These are phyloP conservation scores for Pythium plurisporium DNA, from an alignment of 352 stramenopile species.

Conservation along the genomic window DNA sequence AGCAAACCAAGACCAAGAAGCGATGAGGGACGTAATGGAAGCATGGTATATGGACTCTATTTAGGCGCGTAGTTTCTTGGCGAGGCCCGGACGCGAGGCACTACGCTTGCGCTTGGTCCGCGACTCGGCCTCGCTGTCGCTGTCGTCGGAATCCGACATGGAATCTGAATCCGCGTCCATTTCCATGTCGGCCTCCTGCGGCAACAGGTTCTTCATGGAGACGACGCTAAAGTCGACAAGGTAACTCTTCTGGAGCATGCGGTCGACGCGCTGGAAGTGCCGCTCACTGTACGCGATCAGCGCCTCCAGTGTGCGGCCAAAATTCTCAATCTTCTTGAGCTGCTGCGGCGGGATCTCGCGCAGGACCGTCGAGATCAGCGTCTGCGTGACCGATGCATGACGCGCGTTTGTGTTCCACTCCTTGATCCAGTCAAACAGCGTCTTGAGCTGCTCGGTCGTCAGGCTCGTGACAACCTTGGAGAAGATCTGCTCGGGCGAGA, in stretches of 20 bases:
- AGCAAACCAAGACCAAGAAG: not conserved
- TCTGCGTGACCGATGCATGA: conserved; percentile 92
- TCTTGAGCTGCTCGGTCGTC: conserved; percentile 75
- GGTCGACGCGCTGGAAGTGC: conserved; percentile 96
- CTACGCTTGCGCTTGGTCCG: conserved; percentile 14
- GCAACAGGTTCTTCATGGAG: conserved; percentile 83
- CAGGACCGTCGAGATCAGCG: conserved; percentile 90
- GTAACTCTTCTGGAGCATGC: conserved; percentile 95
- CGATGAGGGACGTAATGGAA: too few relatives aligned
- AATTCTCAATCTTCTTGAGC: conserved; percentile 67
- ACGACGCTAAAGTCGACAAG: conserved; percentile 93
- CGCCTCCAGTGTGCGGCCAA: conserved; percentile 84
- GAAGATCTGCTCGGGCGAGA: conserved; percentile 62
- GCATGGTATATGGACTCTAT: too few relatives aligned
- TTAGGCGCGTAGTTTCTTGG: conserved; percentile 24
- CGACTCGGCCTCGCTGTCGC: conserved; percentile 19
- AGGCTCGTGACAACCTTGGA: conserved; percentile 68
- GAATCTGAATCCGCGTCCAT: conserved; percentile 7
- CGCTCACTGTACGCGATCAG: conserved; percentile 96
- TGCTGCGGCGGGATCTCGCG: conserved; percentile 55
- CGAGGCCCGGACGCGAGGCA: not conserved
- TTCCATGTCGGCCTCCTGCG: conserved; percentile 27
- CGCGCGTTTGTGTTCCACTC: conserved; percentile 98
- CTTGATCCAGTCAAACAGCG: conserved; percentile 92
- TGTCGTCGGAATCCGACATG: conserved; percentile 4